Base-by-base conservation (phyloP, 805 yeast genomes). In the Monosporozyma siamensis region DNA sequence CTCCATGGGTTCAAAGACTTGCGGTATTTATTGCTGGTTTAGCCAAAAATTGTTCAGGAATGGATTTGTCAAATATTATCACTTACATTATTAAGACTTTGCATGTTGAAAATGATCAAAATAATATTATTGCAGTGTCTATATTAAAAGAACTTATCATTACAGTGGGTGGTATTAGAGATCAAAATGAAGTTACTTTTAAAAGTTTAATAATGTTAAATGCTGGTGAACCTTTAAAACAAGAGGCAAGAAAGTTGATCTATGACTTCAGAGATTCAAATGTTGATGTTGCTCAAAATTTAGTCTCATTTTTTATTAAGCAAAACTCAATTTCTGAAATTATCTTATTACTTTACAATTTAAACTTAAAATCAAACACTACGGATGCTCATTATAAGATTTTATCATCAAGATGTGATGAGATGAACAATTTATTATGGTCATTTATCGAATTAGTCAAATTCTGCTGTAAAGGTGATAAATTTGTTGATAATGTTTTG, bases 1-100 rank as follows among this genome's bases (percentile, higher is more conserved):
- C 82, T 21, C 79, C 75, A 51, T 90, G 97, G 97, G 71, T 88
- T 26, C 92, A 82, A 52, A 82, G 95, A 18, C 67, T 90, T 25
- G 74, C 95, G 0, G 67, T 77, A 1, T 89, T 90, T 55, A 75
- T 85, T 41, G 95, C 95, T 0, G 78, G 81, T 43, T 63, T 88
- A 4, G 86, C 59, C 61, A 73, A 50, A 58, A 70, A 36, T 68
- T 78, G 66, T 66, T 76, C 29, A 45, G 61, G 48, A 2, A 76
- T 90, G 65, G 80, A 80, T 50, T 55, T 84, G 29, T 58, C 66
- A 3, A 86, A 90, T 4, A 63, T 90, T 10, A 56, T 87, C 12
- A 63, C 66, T 2, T 82, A 72, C 53, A 60, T 82, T 6, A 53
- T 81, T 32, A 82, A 81, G 51, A 77, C 80, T 25, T 67, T 90